These are phyloP conservation scores for Suhomyces terraborum DNA, from an alignment of 1,139 yeast genomes.

Conservation along the genomic window DNA sequence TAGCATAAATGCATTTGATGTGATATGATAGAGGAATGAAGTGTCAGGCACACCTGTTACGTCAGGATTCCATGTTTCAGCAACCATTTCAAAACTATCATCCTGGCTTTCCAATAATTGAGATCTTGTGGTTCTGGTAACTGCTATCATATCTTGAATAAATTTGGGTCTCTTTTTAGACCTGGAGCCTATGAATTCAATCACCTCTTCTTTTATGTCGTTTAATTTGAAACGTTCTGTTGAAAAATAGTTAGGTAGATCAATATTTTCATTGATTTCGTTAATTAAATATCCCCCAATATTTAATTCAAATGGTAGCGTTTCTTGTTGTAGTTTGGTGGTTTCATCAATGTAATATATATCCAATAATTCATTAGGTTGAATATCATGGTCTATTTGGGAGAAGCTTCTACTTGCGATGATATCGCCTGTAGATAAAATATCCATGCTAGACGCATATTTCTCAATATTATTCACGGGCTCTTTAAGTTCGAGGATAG, in stretches of 20 bases:
- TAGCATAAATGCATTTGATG: slow-evolving; percentile 18
- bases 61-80: slow-evolving; percentile 14
- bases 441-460: slow-evolving; percentile 28
- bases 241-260: slow-evolving; percentile 1
- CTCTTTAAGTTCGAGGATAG: neutral
- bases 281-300: slow-evolving; percentile 28
- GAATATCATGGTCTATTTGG: slow-evolving; percentile 35
- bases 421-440: slow-evolving; percentile 43
- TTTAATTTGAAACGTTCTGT: slow-evolving; percentile 12
- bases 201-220: slow-evolving; percentile 14
- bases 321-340: slow-evolving; percentile 22
- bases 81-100: slow-evolving; percentile 2
- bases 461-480: slow-evolving; percentile 9
- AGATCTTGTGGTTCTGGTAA: slow-evolving; percentile 16
- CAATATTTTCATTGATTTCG: neutral
- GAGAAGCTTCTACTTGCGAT: slow-evolving; percentile 38
- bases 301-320: slow-evolving; percentile 40
- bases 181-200: slow-evolving; percentile 23
- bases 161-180: slow-evolving; percentile 23
- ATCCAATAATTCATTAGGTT: slow-evolving; percentile 42
- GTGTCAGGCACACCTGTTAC: slow-evolving; percentile 24
- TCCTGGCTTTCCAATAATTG: slow-evolving; percentile 8
- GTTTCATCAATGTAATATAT: slow-evolving; percentile 32
- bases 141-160: slow-evolving; percentile 20
- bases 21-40: slow-evolving; percentile 21